A percentile compares a stretch with the other conserved stretches of the same genome.
Conservation (phyloP, 495 filamentous ascomycete genomes). For the Penicillium egyptiacum region DNA sequence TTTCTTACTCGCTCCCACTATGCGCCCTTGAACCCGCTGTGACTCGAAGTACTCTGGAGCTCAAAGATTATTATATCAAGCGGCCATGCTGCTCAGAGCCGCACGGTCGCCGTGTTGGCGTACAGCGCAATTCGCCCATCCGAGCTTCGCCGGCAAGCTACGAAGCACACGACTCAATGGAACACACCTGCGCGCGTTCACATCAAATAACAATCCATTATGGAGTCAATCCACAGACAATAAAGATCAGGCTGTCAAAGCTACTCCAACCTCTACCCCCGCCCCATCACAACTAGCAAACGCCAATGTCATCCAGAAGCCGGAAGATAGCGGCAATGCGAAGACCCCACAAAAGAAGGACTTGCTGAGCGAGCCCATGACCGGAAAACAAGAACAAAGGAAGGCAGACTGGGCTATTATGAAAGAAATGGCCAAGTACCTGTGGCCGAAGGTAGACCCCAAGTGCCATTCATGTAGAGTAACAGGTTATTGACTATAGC, state of each 20-base stretch:
- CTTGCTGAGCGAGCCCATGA: conserved; percentile 54
- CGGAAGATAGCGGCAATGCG: conserved; percentile 25
- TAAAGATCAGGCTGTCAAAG: conserved; percentile 17
- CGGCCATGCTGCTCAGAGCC: conserved; percentile 48
- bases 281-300: conserved; percentile 22
- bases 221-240: conserved; percentile 23
- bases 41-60: conserved; percentile 1
- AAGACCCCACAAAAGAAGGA: conserved; percentile 47
- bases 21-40: conserved; percentile 30
- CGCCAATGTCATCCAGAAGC: conserved; percentile 22
- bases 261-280: conserved; percentile 10
- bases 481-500: conserved; percentile 8
- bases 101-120: conserved; percentile 44
- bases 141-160: conserved; percentile 31
- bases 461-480: conserved; percentile 2
- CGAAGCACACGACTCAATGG: conserved; percentile 27
- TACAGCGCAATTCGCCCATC: conserved; percentile 34
- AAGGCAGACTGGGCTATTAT: conserved; percentile 99
- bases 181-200: conserved; percentile 35
- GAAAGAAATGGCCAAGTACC: conserved; percentile 91
- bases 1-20: conserved; percentile 22
- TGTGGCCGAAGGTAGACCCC: conserved; percentile 82
- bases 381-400: conserved; percentile 78
- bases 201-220: conserved; percentile 18
- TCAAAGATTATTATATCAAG: conserved; percentile 2